Evolutionary conservation across 2,329 filamentous ascomycete genomes (phyloP).

Genomic region (Parasarocladium wereldwijsianum): DNA sequence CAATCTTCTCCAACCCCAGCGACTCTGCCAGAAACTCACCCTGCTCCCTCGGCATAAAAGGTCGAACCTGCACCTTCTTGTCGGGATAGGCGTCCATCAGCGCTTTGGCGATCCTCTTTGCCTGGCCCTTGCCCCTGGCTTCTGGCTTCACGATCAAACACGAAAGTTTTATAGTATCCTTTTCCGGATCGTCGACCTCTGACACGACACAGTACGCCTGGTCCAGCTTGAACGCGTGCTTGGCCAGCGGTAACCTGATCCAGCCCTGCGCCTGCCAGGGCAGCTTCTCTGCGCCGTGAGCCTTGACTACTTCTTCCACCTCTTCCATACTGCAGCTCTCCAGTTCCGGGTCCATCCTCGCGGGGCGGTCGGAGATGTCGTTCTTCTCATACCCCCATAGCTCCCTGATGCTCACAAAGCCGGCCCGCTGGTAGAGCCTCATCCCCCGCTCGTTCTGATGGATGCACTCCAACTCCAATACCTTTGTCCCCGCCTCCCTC

Average conservation of each 20-base stretch:
- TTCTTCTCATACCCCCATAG: constrained; percentile 8
- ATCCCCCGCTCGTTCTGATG: constrained; percentile 8
- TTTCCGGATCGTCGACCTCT: constrained; percentile 7
- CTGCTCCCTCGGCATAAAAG: constrained; percentile 6
- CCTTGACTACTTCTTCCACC: constrained; percentile 6
- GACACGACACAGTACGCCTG: constrained; percentile 9
- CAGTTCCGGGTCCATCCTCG: constrained; percentile 2
- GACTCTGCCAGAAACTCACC: constrained; percentile 6
- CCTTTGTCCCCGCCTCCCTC: constrained; percentile 5
- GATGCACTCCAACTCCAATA: constrained; percentile 11
- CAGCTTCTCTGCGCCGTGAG: constrained; percentile 7
- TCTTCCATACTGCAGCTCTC: constrained; percentile 6
- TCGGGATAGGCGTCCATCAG: constrained; percentile 8
- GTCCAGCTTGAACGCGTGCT: constrained; percentile 8
- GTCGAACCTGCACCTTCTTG: constrained; percentile 7
- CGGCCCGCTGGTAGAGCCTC: constrained; percentile 8
- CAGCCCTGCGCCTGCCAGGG: constrained; percentile 9
- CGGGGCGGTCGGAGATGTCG: not conserved
- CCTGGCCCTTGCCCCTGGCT: constrained; percentile 8
- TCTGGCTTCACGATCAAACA: constrained; percentile 9
- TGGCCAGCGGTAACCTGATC: not conserved
- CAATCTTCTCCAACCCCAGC: constrained; percentile 4
- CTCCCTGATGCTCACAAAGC: constrained; percentile 7
- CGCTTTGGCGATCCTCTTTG: constrained; percentile 7
- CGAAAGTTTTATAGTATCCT: constrained; percentile 6